Conservation (phyloP, 306 rosid species). For the Lathyrus tuberosus region DNA sequence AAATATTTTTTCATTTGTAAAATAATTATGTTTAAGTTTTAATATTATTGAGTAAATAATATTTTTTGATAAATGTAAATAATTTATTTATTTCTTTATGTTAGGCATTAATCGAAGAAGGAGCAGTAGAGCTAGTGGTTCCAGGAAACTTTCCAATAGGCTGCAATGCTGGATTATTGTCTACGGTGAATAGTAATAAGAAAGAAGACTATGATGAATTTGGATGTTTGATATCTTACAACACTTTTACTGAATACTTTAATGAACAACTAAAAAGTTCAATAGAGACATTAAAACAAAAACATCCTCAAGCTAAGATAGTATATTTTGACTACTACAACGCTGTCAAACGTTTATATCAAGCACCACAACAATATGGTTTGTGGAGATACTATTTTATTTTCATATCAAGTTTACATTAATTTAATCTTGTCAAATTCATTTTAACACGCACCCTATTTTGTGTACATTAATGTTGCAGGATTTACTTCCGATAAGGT, state of each 20-base stretch:
- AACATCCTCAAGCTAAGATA: constrained; percentile 49
- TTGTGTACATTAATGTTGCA: background rate
- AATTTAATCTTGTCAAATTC: background rate
- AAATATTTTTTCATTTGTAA: background rate
- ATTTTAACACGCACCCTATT: background rate
- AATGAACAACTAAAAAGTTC: constrained; percentile 42
- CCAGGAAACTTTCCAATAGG: constrained; percentile 13
- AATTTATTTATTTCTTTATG: background rate
- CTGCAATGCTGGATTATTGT: constrained; percentile 13
- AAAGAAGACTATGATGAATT: constrained; percentile 34
- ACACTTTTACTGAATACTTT: constrained; percentile 39
- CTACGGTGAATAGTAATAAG: constrained; percentile 20
- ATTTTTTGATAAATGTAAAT: background rate
- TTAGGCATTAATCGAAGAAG: constrained; percentile 9
- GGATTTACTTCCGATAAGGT: background rate
- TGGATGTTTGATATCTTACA: constrained; percentile 54
- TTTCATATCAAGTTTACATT: background rate
- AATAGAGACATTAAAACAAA: constrained; percentile 16
- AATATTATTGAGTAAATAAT: background rate
- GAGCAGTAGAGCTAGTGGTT: background rate
- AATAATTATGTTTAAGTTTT: background rate
- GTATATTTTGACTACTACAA: constrained; percentile 54
- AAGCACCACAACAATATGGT: constrained; percentile 48
- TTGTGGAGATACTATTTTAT: background rate
- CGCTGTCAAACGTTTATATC: constrained; percentile 40